These are phyloP conservation scores for Pichia manshurica DNA, from an alignment of 805 yeast genomes.

Conservation along the genomic window DNA sequence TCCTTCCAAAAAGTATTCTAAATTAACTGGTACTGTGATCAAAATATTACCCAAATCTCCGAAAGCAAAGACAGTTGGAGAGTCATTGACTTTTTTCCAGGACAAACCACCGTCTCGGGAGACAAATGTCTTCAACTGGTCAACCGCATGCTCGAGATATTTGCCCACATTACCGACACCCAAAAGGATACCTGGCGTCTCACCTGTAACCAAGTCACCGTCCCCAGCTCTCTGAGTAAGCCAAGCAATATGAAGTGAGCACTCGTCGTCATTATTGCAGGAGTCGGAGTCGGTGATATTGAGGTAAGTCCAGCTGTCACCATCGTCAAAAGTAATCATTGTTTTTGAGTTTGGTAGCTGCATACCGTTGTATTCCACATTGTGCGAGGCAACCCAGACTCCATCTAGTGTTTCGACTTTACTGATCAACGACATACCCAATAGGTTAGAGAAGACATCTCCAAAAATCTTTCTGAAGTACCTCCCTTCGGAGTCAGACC, in stretches of 20 bases:
- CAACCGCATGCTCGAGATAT: constrained; percentile 30
- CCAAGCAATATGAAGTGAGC: constrained; percentile 41
- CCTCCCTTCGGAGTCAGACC: constrained; percentile 57
- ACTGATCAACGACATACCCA: constrained; percentile 37
- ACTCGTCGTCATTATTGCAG: constrained; percentile 40
- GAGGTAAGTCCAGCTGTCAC: constrained; percentile 47
- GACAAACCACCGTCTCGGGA: constrained; percentile 75
- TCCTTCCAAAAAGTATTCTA: constrained; percentile 15
- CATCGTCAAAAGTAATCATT: constrained; percentile 46
- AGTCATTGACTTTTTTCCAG: constrained; percentile 55
- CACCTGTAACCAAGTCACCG: constrained; percentile 41
- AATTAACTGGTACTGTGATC: constrained; percentile 45
- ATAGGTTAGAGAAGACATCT: constrained; percentile 32
- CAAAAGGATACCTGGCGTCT: constrained; percentile 47
- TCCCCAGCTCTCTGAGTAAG: constrained; percentile 34
- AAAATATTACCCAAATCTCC: constrained; percentile 79
- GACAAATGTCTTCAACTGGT: constrained; percentile 41
- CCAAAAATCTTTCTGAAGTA: constrained; percentile 42
- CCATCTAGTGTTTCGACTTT: constrained; percentile 55
- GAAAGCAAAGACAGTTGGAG: constrained; percentile 49
- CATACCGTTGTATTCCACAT: constrained; percentile 20
- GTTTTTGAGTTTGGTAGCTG: constrained; percentile 22
- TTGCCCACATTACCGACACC: constrained; percentile 86
- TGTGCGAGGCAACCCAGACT: constrained; percentile 44
- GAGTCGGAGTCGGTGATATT: constrained; percentile 39